Evolutionary conservation across 148 eudicot genomes (phyloP), one percentile per base, ranked within the genome.

Genomic region (Camellia granthamiana): DNA sequence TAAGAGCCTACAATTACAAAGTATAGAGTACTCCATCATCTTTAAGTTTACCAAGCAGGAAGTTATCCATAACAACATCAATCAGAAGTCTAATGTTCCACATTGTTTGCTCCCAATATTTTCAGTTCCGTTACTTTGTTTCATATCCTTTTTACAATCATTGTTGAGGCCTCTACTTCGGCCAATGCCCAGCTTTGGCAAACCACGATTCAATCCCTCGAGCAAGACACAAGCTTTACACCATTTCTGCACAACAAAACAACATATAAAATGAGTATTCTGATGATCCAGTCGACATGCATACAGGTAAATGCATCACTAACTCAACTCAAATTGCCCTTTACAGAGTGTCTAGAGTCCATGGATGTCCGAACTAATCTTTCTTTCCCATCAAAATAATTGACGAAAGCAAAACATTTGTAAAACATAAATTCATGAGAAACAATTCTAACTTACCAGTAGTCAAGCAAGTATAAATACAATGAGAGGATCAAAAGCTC

Each of bases 151-250:
- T 46, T 74, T 84, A 70, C 42, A 49, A 54, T 90, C 88, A 56
- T 78, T 70, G 43, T 82, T 84, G 1, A 79, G 55, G 69, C 90
- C 91, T 58, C 93, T 88, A 74, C 77, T 92, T 78, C 98, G 89
- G 56, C 99, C 93, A 54, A 92, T 94, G 63, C 98, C 99, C 78
- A 93, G 75, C 80, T 91, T 94, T 42, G 98, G 99, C 80, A 96
- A 84, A 75, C 99, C 99, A n/a, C 97, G 93, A 63, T 94, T 96
- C 71, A 92, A 83, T 76, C 98, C 98, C 82, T 96, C 94, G 74
- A 96, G 92, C 88, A 96, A 87, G 61, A 94, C 93, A 82, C 99
- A 96, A 16, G 98, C 99, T 88, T 96, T 96, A 75, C 99, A 96
- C 97, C 97, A 94, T 90, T 92, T 96, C 99, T 94, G 91, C 83